Evolutionary conservation across 345 rosid genomes (phyloP).

Genomic region (Odontarrhena argentea): DNA sequence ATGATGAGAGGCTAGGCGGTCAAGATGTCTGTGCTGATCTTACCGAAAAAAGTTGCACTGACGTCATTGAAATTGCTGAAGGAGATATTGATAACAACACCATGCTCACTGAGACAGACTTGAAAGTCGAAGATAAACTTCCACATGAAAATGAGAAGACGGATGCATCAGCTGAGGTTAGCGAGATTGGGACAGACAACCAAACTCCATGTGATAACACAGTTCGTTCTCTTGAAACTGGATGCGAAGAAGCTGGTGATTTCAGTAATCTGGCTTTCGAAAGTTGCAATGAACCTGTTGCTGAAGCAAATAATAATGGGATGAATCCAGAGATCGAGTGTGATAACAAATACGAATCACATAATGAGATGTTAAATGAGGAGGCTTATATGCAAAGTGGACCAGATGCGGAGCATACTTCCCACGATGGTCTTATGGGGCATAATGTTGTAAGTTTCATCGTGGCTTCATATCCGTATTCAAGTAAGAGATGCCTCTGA

Average conservation of each 20-base stretch:
- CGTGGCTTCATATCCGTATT: constrained; percentile 21
- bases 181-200: constrained; percentile 40
- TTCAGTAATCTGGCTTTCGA: constrained; percentile 38
- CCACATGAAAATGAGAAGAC: constrained; percentile 48
- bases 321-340: constrained; percentile 40
- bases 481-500: constrained; percentile 28
- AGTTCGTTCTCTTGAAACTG: constrained; percentile 35
- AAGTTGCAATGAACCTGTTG: constrained; percentile 47
- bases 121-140: constrained; percentile 40
- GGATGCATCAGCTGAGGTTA: constrained; percentile 40
- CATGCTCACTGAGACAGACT: constrained; percentile 43
- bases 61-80: constrained; percentile 42
- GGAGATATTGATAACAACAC: constrained; percentile 32
- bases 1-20: constrained; percentile 35
- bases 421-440: constrained; percentile 37
- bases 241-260: constrained; percentile 38
- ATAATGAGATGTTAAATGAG: constrained; percentile 41
- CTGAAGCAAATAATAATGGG: constrained; percentile 44
- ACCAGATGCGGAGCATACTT: constrained; percentile 41
- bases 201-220: constrained; percentile 34
- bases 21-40: constrained; percentile 41
- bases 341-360: constrained; percentile 42
- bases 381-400: constrained; percentile 46
- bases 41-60: constrained; percentile 34
- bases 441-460: constrained; percentile 54